Conservation (phyloP, 1,284 basidiomycete genomes). For the Pterula multifida region DNA sequence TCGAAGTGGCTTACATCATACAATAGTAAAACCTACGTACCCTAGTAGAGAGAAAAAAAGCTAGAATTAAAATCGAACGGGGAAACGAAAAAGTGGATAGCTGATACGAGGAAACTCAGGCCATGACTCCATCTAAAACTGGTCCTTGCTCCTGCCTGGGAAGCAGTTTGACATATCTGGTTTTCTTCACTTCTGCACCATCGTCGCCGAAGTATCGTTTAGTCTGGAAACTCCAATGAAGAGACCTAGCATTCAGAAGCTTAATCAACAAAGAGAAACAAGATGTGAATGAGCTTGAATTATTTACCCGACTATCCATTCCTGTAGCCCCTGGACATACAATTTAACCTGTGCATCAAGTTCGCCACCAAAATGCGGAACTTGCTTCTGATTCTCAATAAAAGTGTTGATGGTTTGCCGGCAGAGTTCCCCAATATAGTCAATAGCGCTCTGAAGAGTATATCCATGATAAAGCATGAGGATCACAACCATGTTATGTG, state of each 20-base stretch:
- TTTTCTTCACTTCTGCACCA: conserved; percentile 35
- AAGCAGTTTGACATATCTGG: conserved; percentile 33
- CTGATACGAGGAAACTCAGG: too few relatives aligned
- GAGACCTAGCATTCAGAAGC: too few relatives aligned
- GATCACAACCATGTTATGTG: conserved; percentile 48
- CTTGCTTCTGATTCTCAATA: conserved; percentile 23
- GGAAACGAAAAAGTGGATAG: too few relatives aligned
- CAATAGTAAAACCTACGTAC: too few relatives aligned
- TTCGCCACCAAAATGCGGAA: conserved; percentile 42
- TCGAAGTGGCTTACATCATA: too few relatives aligned
- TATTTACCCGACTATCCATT: conserved; percentile 54
- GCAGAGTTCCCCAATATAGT: conserved; percentile 41
- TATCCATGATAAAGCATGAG: conserved; percentile 39
- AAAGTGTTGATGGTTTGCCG: conserved; percentile 34
- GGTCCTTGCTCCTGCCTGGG: too few relatives aligned
- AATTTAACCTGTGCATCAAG: conserved; percentile 34
- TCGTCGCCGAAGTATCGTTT: conserved; percentile 47
- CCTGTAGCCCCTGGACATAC: conserved; percentile 39
- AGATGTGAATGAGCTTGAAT: too few relatives aligned
- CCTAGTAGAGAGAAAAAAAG: too few relatives aligned
- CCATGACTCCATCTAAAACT: too few relatives aligned
- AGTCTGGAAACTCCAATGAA: conserved; percentile 49
- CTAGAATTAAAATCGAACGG: too few relatives aligned
- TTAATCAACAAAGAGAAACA: too few relatives aligned
- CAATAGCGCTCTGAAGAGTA: conserved; percentile 36